A percentile compares a stretch with the other conserved stretches of the same genome.
Evolutionary conservation across 305 asterid genomes (phyloP).

Genomic region (Fraxinus xanthoxyloides): DNA sequence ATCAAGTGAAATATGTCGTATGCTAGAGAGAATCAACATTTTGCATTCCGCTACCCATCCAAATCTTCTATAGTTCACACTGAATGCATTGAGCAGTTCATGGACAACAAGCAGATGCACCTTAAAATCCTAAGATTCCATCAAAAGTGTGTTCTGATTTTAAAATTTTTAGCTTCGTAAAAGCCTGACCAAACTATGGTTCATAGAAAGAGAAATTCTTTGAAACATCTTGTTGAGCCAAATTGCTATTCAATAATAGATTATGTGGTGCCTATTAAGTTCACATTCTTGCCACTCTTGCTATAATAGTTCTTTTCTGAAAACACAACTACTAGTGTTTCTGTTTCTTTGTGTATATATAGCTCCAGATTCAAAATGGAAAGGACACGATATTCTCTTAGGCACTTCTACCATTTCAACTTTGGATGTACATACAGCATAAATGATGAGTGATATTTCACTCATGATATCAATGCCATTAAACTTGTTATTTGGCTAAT

Average conservation of each 20-base stretch:
- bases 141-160: background rate
- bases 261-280: background rate
- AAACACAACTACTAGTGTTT: background rate
- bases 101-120: background rate
- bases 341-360: background rate
- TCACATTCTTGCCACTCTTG: background rate
- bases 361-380: background rate
- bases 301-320: background rate
- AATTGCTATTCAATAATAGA: background rate
- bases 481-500: too few relatives aligned
- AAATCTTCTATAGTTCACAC: background rate
- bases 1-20: background rate
- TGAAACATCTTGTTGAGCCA: background rate
- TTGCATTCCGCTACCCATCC: background rate
- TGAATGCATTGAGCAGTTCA: background rate
- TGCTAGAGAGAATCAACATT: background rate
- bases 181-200: background rate
- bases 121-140: background rate
- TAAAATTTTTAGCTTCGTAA: background rate
- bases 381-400: background rate
- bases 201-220: background rate
- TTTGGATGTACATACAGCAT: background rate
- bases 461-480: too few relatives aligned
- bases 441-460: background rate
- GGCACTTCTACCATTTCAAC: background rate